Percentiles rank a stretch among this genome's conserved stretches.
Conservation (phyloP, 2,329 filamentous ascomycete genomes). For the Colletotrichum tropicale region DNA sequence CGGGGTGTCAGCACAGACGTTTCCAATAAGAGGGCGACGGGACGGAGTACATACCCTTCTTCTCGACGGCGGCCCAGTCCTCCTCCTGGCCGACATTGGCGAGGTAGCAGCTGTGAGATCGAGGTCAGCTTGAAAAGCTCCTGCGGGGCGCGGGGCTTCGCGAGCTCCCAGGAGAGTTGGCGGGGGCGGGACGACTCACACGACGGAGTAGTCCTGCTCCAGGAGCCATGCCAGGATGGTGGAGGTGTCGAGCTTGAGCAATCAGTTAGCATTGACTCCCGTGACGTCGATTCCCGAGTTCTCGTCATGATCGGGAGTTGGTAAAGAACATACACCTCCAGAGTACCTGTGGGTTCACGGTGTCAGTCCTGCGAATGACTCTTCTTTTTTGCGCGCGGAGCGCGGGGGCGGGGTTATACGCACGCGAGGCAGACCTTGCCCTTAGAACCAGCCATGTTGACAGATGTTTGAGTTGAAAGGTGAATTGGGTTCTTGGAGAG, state of each 20-base stretch:
- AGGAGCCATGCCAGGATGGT: constrained; percentile 20
- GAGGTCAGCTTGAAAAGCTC: not conserved
- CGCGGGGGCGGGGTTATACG: not conserved
- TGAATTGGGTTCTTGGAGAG: not conserved
- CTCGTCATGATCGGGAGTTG: not conserved
- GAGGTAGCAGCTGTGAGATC: constrained; percentile 41
- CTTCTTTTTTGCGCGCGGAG: not conserved
- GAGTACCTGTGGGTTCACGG: not conserved
- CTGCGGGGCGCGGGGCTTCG: not conserved
- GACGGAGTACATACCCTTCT: constrained; percentile 56
- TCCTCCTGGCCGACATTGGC: constrained; percentile 75
- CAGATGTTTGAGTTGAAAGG: not conserved
- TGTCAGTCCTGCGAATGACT: not conserved
- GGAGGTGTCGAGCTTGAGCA: constrained; percentile 14
- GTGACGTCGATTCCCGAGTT: not conserved
- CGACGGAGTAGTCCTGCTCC: constrained; percentile 10
- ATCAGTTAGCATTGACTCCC: not conserved
- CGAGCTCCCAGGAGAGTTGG: not conserved
- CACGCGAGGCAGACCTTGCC: constrained; percentile 12
- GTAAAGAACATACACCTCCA: not conserved
- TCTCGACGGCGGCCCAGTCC: constrained; percentile 72
- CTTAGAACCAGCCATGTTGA: constrained; percentile 6
- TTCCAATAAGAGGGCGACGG: not conserved
- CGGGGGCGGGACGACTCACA: not conserved
- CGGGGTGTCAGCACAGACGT: not conserved